Percentiles rank a stretch among this genome's conserved stretches.
These are phyloP conservation scores for Cercospora sp. DNA, from an alignment of 2,329 filamentous ascomycete genomes.

Conservation along the genomic window DNA sequence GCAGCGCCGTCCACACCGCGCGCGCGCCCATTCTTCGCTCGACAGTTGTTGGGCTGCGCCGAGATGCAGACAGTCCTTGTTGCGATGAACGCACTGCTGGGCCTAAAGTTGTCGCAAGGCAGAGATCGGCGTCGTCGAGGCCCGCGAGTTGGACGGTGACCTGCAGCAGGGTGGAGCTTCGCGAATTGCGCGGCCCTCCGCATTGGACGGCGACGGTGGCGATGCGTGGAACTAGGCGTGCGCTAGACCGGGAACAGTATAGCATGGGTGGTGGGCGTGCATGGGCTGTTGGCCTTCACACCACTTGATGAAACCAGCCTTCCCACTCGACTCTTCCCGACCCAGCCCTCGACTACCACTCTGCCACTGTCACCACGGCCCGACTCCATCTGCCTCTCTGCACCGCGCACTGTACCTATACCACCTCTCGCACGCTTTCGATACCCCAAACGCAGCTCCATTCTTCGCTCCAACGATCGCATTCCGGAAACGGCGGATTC, in stretches of 20 bases:
- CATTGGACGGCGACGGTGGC: not conserved
- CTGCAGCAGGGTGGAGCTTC: slow-evolving; percentile 1
- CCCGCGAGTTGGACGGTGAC: slow-evolving; percentile 5
- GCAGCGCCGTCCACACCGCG: not conserved
- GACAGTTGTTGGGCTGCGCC: not conserved
- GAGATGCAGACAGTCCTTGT: not conserved
- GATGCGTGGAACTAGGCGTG: not conserved
- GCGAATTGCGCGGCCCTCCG: not conserved
- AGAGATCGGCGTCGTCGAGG: slow-evolving; percentile 9
- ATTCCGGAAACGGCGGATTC: slow-evolving; percentile 3
- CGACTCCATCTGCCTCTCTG: not conserved
- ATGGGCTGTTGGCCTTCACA: not conserved
- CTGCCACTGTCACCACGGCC: not conserved
- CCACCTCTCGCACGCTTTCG: not conserved
- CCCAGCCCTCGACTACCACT: not conserved
- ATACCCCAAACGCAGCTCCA: not conserved
- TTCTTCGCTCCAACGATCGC: slow-evolving; percentile 3
- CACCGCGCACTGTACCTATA: not conserved
- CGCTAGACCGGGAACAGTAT: not conserved
- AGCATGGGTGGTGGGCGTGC: not conserved
- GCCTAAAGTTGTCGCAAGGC: slow-evolving; percentile 3
- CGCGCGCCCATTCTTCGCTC: not conserved
- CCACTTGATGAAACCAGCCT: not conserved
- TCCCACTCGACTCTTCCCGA: not conserved
- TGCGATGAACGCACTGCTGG: slow-evolving; percentile 1